Conservation (phyloP, 2,329 filamentous ascomycete species). For the Allantophomopsis cytisporea region DNA sequence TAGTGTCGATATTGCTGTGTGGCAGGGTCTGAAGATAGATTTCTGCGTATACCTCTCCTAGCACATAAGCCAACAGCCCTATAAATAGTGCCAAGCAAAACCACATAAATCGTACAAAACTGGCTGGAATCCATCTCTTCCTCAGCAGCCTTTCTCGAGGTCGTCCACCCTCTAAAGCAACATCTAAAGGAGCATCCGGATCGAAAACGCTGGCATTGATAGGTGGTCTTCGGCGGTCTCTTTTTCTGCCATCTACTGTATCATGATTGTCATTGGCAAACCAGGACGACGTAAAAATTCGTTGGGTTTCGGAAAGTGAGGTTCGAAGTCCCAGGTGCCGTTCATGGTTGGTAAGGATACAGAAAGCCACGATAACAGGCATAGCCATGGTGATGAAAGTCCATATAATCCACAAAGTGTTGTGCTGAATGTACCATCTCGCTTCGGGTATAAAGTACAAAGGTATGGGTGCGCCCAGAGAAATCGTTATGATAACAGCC, state of each 20-base stretch:
- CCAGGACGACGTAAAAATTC: slow-evolving; percentile 53
- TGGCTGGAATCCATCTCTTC: slow-evolving; percentile 43
- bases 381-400: slow-evolving; percentile 58
- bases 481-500: slow-evolving; percentile 44
- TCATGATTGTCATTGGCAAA: slow-evolving; percentile 44
- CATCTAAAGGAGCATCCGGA: slow-evolving; percentile 16
- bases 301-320: slow-evolving; percentile 50
- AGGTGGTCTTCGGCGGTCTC: slow-evolving; percentile 25
- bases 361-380: slow-evolving; percentile 51
- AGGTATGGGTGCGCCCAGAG: slow-evolving; percentile 43
- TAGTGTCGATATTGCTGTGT: slow-evolving; percentile 51
- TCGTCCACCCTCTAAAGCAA: slow-evolving; percentile 11
- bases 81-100: slow-evolving; percentile 51
- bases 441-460: slow-evolving; percentile 40
- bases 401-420: slow-evolving; percentile 57
- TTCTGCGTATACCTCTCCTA: slow-evolving; percentile 57
- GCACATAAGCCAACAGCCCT: slow-evolving; percentile 49
- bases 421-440: slow-evolving; percentile 42
- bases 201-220: slow-evolving; percentile 16
- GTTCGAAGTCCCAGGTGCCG: slow-evolving; percentile 47
- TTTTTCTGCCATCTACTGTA: slow-evolving; percentile 22
- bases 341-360: slow-evolving; percentile 49
- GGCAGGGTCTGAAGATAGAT: slow-evolving; percentile 54
- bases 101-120: slow-evolving; percentile 57
- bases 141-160: slow-evolving; percentile 10